A percentile compares a stretch with the other conserved stretches of the same genome.
These are phyloP conservation scores for Isatis tinctoria DNA, from an alignment of 345 rosid species.

Conservation along the genomic window DNA sequence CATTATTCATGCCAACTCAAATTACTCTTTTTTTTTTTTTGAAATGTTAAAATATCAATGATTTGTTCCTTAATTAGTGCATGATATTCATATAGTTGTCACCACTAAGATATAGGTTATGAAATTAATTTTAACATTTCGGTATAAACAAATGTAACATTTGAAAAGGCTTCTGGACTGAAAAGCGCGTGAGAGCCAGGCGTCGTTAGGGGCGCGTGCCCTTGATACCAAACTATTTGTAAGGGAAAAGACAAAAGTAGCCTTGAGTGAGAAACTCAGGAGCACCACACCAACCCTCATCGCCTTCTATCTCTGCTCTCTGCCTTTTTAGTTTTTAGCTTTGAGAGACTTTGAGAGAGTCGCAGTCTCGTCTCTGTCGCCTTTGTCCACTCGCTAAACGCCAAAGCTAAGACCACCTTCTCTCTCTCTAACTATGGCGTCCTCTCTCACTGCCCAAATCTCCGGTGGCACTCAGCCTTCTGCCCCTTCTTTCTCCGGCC, in stretches of 20 bases:
- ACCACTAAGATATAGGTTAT: too few species aligned
- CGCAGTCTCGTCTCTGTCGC: slow-evolving; percentile 33
- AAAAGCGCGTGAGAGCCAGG: background rate
- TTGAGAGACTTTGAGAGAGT: slow-evolving; percentile 2
- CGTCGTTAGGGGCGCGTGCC: background rate
- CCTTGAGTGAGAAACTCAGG: slow-evolving; percentile 5
- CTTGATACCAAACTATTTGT: background rate
- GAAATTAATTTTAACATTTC: too few species aligned
- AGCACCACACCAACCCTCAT: slow-evolving; percentile 32
- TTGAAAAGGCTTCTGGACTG: background rate
- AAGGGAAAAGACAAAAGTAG: background rate
- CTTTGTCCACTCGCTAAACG: slow-evolving; percentile 12
- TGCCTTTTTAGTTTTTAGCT: background rate
- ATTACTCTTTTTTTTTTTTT: too few species aligned
- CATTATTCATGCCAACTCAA: background rate
- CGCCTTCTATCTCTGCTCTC: slow-evolving; percentile 9
- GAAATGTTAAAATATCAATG: too few species aligned
- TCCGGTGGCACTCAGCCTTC: slow-evolving; percentile 35
- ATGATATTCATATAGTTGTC: too few species aligned
- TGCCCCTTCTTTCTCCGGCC: slow-evolving; percentile 51
- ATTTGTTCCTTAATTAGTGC: too few species aligned
- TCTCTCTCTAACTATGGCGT: background rate
- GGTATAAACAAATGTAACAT: too few species aligned
- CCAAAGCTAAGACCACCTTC: background rate
- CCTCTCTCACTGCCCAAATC: slow-evolving; percentile 32